Percentiles rank a stretch among this genome's conserved stretches.
These are phyloP conservation scores for Vaccinium myrtillus DNA, from an alignment of 148 eudicot species.

Conservation along the genomic window DNA sequence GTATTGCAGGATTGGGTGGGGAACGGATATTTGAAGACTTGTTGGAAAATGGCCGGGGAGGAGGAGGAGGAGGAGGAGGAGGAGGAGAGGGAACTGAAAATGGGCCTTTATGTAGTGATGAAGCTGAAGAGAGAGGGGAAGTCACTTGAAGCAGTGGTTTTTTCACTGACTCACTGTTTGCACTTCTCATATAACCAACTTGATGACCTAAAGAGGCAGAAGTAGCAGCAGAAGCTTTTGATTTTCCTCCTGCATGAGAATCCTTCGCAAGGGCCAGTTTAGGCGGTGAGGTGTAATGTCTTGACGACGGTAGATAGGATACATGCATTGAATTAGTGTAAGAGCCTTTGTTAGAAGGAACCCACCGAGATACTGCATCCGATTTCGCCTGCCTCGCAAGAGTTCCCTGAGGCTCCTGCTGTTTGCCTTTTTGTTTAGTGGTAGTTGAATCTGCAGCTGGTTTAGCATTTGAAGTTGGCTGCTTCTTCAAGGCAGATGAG, in stretches of 20 bases:
- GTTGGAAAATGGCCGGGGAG: conserved; percentile 26
- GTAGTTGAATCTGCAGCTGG: conserved; percentile 49
- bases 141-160: conserved; percentile 16
- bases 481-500: conserved; percentile 48
- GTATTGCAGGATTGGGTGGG: conserved; percentile 16
- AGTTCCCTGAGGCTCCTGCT: conserved; percentile 39
- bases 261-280: conserved; percentile 48
- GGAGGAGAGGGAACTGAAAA: conserved; percentile 24
- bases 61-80: conserved; percentile 5
- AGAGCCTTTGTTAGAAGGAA: conserved; percentile 81
- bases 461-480: conserved; percentile 48
- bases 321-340: conserved; percentile 89
- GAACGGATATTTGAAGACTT: conserved; percentile 8
- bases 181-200: conserved; percentile 15
- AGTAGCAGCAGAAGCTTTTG: conserved; percentile 36
- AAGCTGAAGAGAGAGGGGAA: conserved; percentile 4
- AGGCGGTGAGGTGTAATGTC: conserved; percentile 71
- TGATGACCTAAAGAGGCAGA: conserved; percentile 25
- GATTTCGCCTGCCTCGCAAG: conserved; percentile 44
- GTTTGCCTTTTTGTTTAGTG: conserved; percentile 43
- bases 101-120: not conserved
- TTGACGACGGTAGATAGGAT: conserved; percentile 58
- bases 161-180: conserved; percentile 23
- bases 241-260: conserved; percentile 37
- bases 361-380: conserved; percentile 64